Evolutionary conservation across 2,329 filamentous ascomycete species (phyloP).

Genomic region (Ceratocystis ficicola): DNA sequence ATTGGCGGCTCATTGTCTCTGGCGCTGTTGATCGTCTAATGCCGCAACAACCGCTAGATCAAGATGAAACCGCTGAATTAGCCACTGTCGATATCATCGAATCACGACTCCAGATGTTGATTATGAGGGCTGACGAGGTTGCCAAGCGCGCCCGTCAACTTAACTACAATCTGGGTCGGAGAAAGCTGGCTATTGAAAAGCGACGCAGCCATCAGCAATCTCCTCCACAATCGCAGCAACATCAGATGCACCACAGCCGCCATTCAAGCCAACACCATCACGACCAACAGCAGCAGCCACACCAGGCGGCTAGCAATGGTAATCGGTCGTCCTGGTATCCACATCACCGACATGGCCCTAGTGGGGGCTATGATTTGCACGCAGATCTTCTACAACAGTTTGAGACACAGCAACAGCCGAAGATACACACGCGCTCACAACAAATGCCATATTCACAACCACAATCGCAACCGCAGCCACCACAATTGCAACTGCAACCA

Average conservation of each 20-base stretch:
- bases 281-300: neutral
- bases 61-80: constrained; percentile 76
- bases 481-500: neutral
- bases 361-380: constrained; percentile 36
- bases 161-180: constrained; percentile 66
- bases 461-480: neutral
- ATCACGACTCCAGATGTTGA: constrained; percentile 61
- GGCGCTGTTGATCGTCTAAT: constrained; percentile 70
- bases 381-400: constrained; percentile 47
- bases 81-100: constrained; percentile 76
- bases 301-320: neutral
- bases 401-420: constrained; percentile 20
- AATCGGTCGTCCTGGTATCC: constrained; percentile 20
- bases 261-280: constrained; percentile 7
- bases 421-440: constrained; percentile 1
- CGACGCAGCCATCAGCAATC: constrained; percentile 38
- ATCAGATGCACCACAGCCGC: constrained; percentile 13
- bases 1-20: constrained; percentile 72
- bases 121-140: constrained; percentile 67
- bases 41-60: constrained; percentile 65
- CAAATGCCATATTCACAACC: neutral
- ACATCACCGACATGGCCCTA: constrained; percentile 18
- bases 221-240: constrained; percentile 18
- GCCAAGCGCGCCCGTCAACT: constrained; percentile 54
- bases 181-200: constrained; percentile 58